These are phyloP conservation scores for Zygosaccharomyces sapae DNA, from an alignment of 1,139 yeast species.

Conservation along the genomic window DNA sequence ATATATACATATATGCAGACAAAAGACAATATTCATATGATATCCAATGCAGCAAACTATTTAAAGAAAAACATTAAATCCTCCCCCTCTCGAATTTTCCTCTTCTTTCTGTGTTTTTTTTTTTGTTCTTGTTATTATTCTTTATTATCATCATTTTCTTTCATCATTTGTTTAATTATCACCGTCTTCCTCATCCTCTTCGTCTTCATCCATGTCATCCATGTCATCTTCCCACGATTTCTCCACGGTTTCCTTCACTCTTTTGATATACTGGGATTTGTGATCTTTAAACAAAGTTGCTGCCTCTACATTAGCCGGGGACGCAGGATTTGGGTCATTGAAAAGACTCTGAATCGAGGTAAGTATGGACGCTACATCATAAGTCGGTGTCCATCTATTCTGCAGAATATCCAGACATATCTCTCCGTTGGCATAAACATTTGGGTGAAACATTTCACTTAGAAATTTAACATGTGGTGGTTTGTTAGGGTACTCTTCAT, in stretches of 20 bases:
- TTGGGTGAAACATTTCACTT: slow-evolving; percentile 96
- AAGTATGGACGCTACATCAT: slow-evolving; percentile 93
- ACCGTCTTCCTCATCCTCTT: slow-evolving; percentile 47
- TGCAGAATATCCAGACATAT: slow-evolving; percentile 92
- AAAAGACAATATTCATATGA: slow-evolving; percentile 8
- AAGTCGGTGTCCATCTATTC: slow-evolving; percentile 98
- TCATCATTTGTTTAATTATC: slow-evolving; percentile 11
- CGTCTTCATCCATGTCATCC: slow-evolving; percentile 64
- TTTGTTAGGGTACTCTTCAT: slow-evolving; percentile 95
- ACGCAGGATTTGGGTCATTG: slow-evolving; percentile 92
- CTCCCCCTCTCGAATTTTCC: background rate
- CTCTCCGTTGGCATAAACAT: slow-evolving; percentile 93
- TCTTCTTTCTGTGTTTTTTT: too few species aligned
- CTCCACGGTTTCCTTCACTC: slow-evolving; percentile 93
- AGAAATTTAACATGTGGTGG: slow-evolving; percentile 91
- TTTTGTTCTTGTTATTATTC: background rate
- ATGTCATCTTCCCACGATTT: slow-evolving; percentile 81
- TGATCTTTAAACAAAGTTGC: slow-evolving; percentile 94
- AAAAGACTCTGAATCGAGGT: slow-evolving; percentile 79
- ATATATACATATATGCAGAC: slow-evolving; percentile 8
- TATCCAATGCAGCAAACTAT: slow-evolving; percentile 14
- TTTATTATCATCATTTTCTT: background rate
- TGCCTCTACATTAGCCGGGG: slow-evolving; percentile 98
- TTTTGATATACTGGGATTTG: slow-evolving; percentile 81
- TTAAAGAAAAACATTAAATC: slow-evolving; percentile 1